A percentile compares a stretch with the other conserved stretches of the same genome.
Conservation (phyloP, 2,329 filamentous ascomycete species). For the Fonsecaea erecta region DNA sequence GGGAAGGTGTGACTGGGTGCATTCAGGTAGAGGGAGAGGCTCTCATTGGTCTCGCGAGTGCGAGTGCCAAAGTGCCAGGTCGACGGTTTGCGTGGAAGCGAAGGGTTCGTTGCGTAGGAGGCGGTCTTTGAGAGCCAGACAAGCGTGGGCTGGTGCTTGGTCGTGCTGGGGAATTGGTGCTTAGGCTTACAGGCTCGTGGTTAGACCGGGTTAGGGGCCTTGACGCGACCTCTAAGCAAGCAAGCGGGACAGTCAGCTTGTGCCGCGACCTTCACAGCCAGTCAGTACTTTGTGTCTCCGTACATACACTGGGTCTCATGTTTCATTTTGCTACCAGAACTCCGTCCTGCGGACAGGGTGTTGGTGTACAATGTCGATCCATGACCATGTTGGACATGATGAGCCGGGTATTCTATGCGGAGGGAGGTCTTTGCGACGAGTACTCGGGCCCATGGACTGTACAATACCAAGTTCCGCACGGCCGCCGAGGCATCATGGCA, state of each 20-base stretch:
- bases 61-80: neutral
- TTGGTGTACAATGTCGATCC: neutral
- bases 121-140: neutral
- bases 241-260: neutral
- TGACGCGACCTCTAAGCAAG: neutral
- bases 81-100: neutral
- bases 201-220: neutral
- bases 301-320: neutral
- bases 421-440: neutral
- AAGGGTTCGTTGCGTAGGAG: neutral
- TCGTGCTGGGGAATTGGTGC: neutral
- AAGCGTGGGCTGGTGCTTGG: neutral
- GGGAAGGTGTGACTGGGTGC: constrained; percentile 1
- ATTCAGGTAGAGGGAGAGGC: neutral
- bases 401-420: neutral
- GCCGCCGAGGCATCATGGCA: neutral
- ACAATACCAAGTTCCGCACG: neutral
- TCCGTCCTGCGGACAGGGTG: neutral
- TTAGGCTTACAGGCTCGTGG: neutral
- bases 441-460: too few relatives aligned
- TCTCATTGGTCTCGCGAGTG: neutral
- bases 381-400: neutral
- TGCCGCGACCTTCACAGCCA: neutral
- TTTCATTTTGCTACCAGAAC: constrained; percentile 3
- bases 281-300: neutral